Percentiles rank a stretch among this genome's conserved stretches.
These are phyloP conservation scores for Pythium oligandrum DNA, from an alignment of 352 stramenopile species.

Conservation along the genomic window DNA sequence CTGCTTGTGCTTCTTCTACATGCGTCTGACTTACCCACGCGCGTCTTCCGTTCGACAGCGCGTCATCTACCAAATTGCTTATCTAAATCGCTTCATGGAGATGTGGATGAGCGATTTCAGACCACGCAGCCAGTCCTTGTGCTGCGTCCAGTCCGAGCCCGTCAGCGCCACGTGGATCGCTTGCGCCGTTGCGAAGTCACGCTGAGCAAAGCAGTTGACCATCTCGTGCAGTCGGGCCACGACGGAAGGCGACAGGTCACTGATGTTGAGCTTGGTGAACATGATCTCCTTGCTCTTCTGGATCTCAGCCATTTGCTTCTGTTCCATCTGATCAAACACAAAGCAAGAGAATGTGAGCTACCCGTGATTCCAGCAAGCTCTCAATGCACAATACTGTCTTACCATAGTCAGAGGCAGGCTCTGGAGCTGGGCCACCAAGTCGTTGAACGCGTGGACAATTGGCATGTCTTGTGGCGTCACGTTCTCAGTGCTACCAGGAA, in stretches of 20 bases:
- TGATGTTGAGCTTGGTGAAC: conserved; percentile 86
- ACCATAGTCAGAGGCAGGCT: conserved; percentile 79
- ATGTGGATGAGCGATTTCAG: conserved; percentile 97
- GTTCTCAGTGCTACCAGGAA: conserved; percentile 67
- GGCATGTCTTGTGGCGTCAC: conserved; percentile 66
- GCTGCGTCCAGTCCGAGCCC: conserved; percentile 91
- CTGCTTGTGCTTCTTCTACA: too few species aligned
- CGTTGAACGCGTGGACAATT: conserved; percentile 80
- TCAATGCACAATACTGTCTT: conserved; percentile 8
- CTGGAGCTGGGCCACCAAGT: conserved; percentile 69
- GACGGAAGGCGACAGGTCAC: conserved; percentile 62
- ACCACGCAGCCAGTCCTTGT: conserved; percentile 98
- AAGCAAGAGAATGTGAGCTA: conserved; percentile 3
- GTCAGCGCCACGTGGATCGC: conserved; percentile 89
- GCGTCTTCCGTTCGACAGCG: too few species aligned
- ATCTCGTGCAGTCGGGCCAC: conserved; percentile 78
- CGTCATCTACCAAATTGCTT: conserved; percentile 14
- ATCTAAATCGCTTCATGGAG: conserved; percentile 88
- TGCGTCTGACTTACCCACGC: too few species aligned
- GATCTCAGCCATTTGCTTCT: conserved; percentile 84
- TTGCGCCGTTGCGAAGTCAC: conserved; percentile 74
- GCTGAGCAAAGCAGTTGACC: conserved; percentile 66
- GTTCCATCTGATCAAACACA: conserved; percentile 59
- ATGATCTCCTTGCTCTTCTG: conserved; percentile 84
- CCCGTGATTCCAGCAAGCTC: too few species aligned